Evolutionary conservation across 352 stramenopile species (phyloP).

Genomic region (Phytophthora gonapodyides): DNA sequence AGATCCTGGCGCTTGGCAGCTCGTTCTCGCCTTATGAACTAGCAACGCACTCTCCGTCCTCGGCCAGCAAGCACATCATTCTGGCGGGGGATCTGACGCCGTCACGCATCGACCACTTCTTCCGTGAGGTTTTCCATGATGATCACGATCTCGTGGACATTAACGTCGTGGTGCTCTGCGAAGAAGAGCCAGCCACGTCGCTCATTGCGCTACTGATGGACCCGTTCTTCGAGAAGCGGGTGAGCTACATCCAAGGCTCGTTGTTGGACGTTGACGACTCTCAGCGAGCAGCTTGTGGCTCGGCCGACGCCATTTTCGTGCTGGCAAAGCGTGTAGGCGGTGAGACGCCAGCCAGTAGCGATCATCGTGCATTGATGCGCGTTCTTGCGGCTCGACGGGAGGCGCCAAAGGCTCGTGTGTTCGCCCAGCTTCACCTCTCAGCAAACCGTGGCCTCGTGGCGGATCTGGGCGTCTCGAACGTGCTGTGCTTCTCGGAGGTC

Average conservation of each 20-base stretch:
- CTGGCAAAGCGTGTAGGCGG: slow-evolving; percentile 61
- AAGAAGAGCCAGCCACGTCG: slow-evolving; percentile 73
- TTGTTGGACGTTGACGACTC: slow-evolving; percentile 80
- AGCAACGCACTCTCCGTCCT: slow-evolving; percentile 58
- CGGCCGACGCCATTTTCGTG: slow-evolving; percentile 78
- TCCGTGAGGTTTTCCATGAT: slow-evolving; percentile 85
- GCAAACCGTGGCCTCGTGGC: slow-evolving; percentile 69
- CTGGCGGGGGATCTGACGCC: slow-evolving; percentile 80
- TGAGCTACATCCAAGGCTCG: slow-evolving; percentile 77
- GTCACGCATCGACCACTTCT: slow-evolving; percentile 84
- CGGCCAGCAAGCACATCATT: slow-evolving; percentile 69
- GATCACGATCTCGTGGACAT: slow-evolving; percentile 84
- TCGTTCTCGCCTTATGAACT: slow-evolving; percentile 79
- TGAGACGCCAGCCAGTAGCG: slow-evolving; percentile 62
- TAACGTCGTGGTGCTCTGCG: slow-evolving; percentile 75
- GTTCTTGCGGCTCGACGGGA: slow-evolving; percentile 72
- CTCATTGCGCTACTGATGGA: slow-evolving; percentile 82
- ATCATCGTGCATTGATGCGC: slow-evolving; percentile 79
- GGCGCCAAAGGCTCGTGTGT: slow-evolving; percentile 47
- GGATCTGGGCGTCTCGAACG: slow-evolving; percentile 70
- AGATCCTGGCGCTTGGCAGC: slow-evolving; percentile 73
- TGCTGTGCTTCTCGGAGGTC: slow-evolving; percentile 80
- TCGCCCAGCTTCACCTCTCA: slow-evolving; percentile 80
- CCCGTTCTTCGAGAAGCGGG: slow-evolving; percentile 86
- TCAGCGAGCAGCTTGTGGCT: slow-evolving; percentile 59